Base-by-base conservation (phyloP, 768 basidiomycete genomes). In the Boletus subparvulus region DNA sequence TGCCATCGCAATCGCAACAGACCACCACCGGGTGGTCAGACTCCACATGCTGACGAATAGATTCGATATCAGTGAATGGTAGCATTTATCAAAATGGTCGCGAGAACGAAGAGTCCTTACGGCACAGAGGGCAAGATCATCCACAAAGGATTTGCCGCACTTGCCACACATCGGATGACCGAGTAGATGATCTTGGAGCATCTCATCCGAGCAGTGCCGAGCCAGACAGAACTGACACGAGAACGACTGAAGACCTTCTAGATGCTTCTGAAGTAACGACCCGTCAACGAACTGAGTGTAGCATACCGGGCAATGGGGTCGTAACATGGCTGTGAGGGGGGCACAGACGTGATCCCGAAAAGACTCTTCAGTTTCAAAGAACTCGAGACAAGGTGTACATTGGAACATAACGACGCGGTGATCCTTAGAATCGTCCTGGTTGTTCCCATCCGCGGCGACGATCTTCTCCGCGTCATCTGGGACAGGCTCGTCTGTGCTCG, bases 1-100 rank as follows among this genome's bases (percentile, higher is more conserved):
- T 43, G 6, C 69, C 69, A 36, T 60, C 65, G 33, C 69, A 70
- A 26, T 71, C 69, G 69, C 69, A 70, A 54, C 69, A 71, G 37
- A 69, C 67, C 16, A 71, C 60, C 13, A 54, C 58, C 1, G 63
- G 63, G 39, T 69, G 69, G 28, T 60, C 63, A 1, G 51, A 54
- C 10, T 61, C 65, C 30, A 65, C 47, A 4, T 70, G 69, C 69
- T 70, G 35, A 47, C n/a, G 11, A 46, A 48, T 0, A 53, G n/a
- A 28, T 43, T 39, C 26, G 1, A 48, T 17, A 41, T 56, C 7
- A 56, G 48, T 24, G 6, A 40, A 37, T 19, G 39, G n/a, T 36
- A 32, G 16, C 16, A 2, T 6, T 16, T 19, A 11, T 37, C 12
- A 16, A 50, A 7, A 24, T 33, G 12, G 14, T 12, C 37, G 12